These are phyloP conservation scores for Hepatocystis sp. DNA, from an alignment of 169 alveolate species.

Conservation along the genomic window DNA sequence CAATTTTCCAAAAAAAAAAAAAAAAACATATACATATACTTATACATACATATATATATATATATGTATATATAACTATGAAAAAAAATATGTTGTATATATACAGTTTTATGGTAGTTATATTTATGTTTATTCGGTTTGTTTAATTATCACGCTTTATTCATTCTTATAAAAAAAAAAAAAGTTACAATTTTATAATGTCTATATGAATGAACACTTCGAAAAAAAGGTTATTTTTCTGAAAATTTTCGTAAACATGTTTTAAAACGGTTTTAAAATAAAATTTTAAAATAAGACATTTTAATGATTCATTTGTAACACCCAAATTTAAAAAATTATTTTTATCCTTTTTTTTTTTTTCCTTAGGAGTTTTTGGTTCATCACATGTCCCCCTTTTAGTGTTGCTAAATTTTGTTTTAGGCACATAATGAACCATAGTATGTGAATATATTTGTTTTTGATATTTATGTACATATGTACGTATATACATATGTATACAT, in stretches of 20 bases:
- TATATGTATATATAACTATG: background rate
- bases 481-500: no score
- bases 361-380: conserved; percentile 3
- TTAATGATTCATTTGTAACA: conserved; percentile 18
- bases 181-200: conserved; percentile 42
- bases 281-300: conserved; percentile 19
- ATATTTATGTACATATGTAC: no score
- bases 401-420: conserved; percentile 41
- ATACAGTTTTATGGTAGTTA: no score
- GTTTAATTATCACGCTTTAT: no score
- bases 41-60: background rate
- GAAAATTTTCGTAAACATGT: conserved; percentile 24
- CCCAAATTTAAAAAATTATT: background rate
- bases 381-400: conserved; percentile 63
- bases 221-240: conserved; percentile 44
- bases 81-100: no score
- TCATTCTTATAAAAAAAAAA: no score
- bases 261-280: conserved; percentile 55
- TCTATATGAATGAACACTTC: conserved; percentile 58
- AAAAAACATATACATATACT: background rate
- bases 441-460: no score
- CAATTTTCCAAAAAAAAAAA: conserved; percentile 1
- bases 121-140: no score
- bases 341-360: no score
- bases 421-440: conserved; percentile 40